Base-by-base conservation (phyloP, 1,139 yeast species). In the Candida neerlandica region DNA sequence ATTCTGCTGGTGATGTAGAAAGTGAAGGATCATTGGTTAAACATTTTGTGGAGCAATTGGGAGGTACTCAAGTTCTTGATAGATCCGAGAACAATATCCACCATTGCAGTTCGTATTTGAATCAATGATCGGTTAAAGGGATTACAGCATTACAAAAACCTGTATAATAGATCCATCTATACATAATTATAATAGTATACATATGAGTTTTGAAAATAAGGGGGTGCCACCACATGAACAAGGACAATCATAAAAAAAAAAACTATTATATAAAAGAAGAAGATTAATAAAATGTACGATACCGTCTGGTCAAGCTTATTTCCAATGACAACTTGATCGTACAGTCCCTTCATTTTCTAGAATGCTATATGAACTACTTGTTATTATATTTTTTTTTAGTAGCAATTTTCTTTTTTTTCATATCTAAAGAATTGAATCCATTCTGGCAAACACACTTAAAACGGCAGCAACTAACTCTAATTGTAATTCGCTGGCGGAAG, bases 381-480 rank as follows among this genome's bases (percentile, higher is more conserved):
- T 19, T n/a, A 5, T 35, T 35, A 15, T 35, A 19, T 18, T 14
- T 15, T 15, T 15, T 9, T 34, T 14, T 15, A 14, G 34, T 30
- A 14, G 34, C 34, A n/a, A 30, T 15, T 34, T 29, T 14, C n/a
- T n/a, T 40, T 29, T 3, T 27, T 15, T 11, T 27, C 26, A 40
- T 3, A 14, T 23, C 55, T 64, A 75, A 57, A 76, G 70, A 45
- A 75, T 71, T 48, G 78, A 74, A 62, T 81, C 86, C 86, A 81
- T 81, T 61, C 82, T 77, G 40, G 84, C 77, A 62, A 81, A 81
- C 29, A 81, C 83, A 60, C 79, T 73, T 52, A 82, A 71, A 41
- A 92, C 96, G 42, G 97, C 99, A 32, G 98, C 97, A 51, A 94
- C 78, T 50, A 92, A 85, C 70, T 94, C 99, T 55, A 92, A 70